phyloP scores from a whole-genome alignment of 2,329 filamentous ascomycete genomes.

The Fusarium bulbicola region DNA sequence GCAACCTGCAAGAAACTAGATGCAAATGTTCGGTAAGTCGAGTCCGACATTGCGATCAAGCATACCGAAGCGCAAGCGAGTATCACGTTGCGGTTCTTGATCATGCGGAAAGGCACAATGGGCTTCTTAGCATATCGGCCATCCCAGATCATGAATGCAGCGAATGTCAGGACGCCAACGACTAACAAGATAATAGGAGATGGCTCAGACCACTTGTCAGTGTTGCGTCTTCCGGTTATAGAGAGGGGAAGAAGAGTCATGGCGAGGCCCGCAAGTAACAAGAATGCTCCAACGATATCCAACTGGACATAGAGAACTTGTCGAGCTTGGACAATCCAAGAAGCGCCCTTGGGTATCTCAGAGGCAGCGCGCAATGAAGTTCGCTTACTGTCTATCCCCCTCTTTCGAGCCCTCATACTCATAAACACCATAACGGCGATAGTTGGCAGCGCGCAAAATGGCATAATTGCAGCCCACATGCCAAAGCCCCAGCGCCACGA shows the following conservation, averaged over 20 bases:
- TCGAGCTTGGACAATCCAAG: neutral
- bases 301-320: neutral
- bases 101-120: conserved; percentile 50
- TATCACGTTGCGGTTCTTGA: conserved; percentile 48
- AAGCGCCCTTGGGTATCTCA: neutral
- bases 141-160: conserved; percentile 48
- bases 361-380: neutral
- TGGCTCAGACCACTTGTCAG: conserved; percentile 1
- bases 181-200: conserved; percentile 2
- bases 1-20: conserved; percentile 50
- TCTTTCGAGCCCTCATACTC: neutral
- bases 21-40: conserved; percentile 49
- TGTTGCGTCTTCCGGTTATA: conserved; percentile 9
- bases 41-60: conserved; percentile 48
- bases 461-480: conserved; percentile 21
- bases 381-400: neutral
- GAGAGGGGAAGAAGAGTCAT: conserved; percentile 22
- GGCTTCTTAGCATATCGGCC: conserved; percentile 48
- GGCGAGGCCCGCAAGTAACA: conserved; percentile 6
- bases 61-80: conserved; percentile 46
- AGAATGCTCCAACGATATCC: conserved; percentile 8
- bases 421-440: conserved; percentile 8
- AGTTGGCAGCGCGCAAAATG: neutral
- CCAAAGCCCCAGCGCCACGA: conserved; percentile 23
- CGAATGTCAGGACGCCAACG: conserved; percentile 39